phyloP scores from a whole-genome alignment of 495 filamentous ascomycete genomes.

The Baudoinia panamericana region DNA sequence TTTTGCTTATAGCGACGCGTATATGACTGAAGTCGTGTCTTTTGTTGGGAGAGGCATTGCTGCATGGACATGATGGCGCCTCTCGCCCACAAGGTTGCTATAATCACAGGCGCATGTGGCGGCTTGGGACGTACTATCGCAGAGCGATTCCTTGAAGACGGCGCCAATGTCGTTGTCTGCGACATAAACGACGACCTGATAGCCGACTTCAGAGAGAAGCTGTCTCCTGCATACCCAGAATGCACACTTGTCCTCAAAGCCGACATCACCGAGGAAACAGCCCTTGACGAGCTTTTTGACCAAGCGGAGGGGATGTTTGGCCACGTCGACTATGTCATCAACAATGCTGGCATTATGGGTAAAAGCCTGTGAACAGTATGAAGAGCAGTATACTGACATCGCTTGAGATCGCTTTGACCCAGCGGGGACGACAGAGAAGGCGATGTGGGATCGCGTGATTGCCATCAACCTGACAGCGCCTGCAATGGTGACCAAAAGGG shows the following conservation, averaged over 20 bases:
- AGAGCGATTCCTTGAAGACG: constrained; percentile 14
- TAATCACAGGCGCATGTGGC: constrained; percentile 22
- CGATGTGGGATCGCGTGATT: constrained; percentile 45
- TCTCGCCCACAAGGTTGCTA: constrained; percentile 8
- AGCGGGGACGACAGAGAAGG: constrained; percentile 31
- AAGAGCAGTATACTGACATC: constrained; percentile 40
- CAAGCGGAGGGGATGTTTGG: constrained; percentile 18
- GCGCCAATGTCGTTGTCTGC: constrained; percentile 24
- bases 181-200: constrained; percentile 20
- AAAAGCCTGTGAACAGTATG: constrained; percentile 33
- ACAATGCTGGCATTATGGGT: constrained; percentile 41
- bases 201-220: constrained; percentile 8
- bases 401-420: constrained; percentile 23
- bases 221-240: constrained; percentile 8
- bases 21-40: no score
- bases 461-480: constrained; percentile 48
- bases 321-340: constrained; percentile 36
- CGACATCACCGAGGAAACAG: constrained; percentile 16
- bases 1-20: no score
- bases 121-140: constrained; percentile 24
- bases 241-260: constrained; percentile 14
- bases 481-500: constrained; percentile 40
- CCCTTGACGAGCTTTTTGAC: constrained; percentile 15
- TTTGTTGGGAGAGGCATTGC: no score
- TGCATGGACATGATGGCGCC: not conserved